Evolutionary conservation across 257 asterid genomes (phyloP), one percentile per base, ranked within the genome.

Genomic region (Ilex aquifolium): DNA sequence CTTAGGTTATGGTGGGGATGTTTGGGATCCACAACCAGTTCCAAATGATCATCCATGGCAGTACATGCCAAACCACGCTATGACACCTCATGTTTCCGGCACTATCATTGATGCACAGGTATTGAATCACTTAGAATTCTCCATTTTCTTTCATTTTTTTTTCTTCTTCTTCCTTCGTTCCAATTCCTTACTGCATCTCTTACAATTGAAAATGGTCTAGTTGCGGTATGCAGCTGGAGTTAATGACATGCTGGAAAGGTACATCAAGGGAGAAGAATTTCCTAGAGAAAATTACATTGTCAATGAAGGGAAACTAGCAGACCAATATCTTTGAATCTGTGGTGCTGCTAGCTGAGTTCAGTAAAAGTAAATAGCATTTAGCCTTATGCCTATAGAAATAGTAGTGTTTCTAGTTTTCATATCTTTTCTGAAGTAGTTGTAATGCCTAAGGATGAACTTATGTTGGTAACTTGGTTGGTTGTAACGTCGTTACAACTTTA

Each of bases 1-100:
- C 59, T 13, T 65, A 90, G 97, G 99, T 31, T 93, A 93, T 78
- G 87, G 99, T 42, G 99, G 99, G 59, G 99, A 93, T 72, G 99
- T 90, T 69, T 93, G 99, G 99, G 52, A 84, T 78, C 97, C 99
- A 32, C 99, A 93, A 57, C 99, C 99, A 63, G 99, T 97, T 50
- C 99, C 99, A 5, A 93, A 90, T 84, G 99, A 93, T 70, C 99
- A 93, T 66, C 99, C 96, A 0, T 93, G 99, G 99, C 78, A 97
- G 31, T 85, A 87, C 90, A 93, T 93, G 99, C 99, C 99, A 44
- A 93, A 93, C 79, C 99, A 93, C 30, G 97, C 99, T 9, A 93
- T 93, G 99, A 93, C 99, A 57, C 99, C 99, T 61, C 99, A 93
- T 66, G 74, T 87, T 48, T 93, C 99, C 1, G 99, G 99, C 63